Evolutionary conservation across 2,329 filamentous ascomycete genomes (phyloP).

Genomic region (Sarocladiaceae sp.): DNA sequence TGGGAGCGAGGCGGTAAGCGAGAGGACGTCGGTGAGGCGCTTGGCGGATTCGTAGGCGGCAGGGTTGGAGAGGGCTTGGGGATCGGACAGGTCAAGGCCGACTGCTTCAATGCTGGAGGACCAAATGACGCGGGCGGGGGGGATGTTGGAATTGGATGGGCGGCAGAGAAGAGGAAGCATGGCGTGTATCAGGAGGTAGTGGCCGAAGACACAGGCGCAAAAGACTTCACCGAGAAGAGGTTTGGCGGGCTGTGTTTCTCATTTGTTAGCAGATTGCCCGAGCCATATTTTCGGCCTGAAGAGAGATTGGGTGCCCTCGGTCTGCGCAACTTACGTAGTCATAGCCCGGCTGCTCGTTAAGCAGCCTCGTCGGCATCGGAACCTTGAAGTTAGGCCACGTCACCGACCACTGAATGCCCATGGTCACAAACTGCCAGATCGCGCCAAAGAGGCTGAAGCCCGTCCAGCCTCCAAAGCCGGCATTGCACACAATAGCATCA

Average conservation of each 20-base stretch:
- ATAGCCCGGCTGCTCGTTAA: constrained; percentile 32
- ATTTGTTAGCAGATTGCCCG: not conserved
- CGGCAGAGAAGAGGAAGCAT: constrained; percentile 67
- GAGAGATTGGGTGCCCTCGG: too few relatives aligned
- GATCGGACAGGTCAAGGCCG: constrained; percentile 59
- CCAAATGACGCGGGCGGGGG: constrained; percentile 72
- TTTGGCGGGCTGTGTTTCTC: constrained; percentile 33
- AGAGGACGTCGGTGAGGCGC: constrained; percentile 75
- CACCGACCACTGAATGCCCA: constrained; percentile 57
- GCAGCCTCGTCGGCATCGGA: constrained; percentile 39
- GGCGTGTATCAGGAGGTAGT: constrained; percentile 82
- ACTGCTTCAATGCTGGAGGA: constrained; percentile 72
- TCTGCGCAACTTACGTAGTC: constrained; percentile 29
- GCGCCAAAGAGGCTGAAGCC: constrained; percentile 66
- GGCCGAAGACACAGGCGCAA: constrained; percentile 87
- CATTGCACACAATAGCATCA: constrained; percentile 77
- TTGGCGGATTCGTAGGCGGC: constrained; percentile 74
- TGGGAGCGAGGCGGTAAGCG: constrained; percentile 65
- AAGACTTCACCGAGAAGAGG: constrained; percentile 75
- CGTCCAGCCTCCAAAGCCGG: constrained; percentile 80
- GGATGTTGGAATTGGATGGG: constrained; percentile 40
- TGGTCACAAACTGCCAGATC: constrained; percentile 45
- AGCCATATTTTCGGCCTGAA: too few relatives aligned
- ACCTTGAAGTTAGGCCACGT: constrained; percentile 78
- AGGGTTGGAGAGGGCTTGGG: constrained; percentile 64